Percentiles rank a stretch among this genome's conserved stretches.
These are phyloP conservation scores for Hypoxylon crocopeplum DNA, from an alignment of 495 filamentous ascomycete genomes.

Conservation along the genomic window DNA sequence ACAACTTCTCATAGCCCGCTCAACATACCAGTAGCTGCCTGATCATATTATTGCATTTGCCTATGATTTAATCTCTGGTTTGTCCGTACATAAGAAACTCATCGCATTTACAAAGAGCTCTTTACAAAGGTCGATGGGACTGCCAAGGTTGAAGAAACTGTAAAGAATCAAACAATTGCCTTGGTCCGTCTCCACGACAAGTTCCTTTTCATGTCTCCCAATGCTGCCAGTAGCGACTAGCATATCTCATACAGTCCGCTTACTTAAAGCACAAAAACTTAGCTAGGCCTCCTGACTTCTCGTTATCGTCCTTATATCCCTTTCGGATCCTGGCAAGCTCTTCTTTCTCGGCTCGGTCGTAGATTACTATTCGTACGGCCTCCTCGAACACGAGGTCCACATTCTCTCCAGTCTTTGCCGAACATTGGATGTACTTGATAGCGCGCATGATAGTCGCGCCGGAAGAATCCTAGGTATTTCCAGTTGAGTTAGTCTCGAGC, in stretches of 20 bases:
- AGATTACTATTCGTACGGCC: constrained; percentile 22
- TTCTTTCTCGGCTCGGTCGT: constrained; percentile 13
- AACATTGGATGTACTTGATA: constrained; percentile 38
- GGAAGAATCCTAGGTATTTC: constrained; percentile 9
- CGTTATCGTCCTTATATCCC: background rate
- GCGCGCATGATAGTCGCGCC: constrained; percentile 14
- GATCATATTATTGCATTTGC: too few relatives aligned
- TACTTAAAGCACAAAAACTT: constrained; percentile 32
- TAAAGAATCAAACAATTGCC: too few relatives aligned
- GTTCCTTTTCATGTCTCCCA: too few relatives aligned
- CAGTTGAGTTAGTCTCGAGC: background rate
- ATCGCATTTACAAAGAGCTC: too few relatives aligned
- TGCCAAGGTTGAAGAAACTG: too few relatives aligned
- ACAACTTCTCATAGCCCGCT: too few relatives aligned
- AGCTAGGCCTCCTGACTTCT: background rate
- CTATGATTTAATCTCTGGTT: too few relatives aligned
- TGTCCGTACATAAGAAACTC: too few relatives aligned
- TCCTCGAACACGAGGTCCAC: constrained; percentile 35
- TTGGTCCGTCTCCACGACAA: too few relatives aligned
- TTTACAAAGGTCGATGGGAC: too few relatives aligned
- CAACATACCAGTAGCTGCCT: too few relatives aligned
- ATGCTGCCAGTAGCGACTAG: too few relatives aligned
- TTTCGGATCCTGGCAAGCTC: background rate
- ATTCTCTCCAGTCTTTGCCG: constrained; percentile 36
- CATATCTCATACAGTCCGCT: background rate